phyloP scores from a whole-genome alignment of 441 rosid species.

The Adansonia gregorii region DNA sequence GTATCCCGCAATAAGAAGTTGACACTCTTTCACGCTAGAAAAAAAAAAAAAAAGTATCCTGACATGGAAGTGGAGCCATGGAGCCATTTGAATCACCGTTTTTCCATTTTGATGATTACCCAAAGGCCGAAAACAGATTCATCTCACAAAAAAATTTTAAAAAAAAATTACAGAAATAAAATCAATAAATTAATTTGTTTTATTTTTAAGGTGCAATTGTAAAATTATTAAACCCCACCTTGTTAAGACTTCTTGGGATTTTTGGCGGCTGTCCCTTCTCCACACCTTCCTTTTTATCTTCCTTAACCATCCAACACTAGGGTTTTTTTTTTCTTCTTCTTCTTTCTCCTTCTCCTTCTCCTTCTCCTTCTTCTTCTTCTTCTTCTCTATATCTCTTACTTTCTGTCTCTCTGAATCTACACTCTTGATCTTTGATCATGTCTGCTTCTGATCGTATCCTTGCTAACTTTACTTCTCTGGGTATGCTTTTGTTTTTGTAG shows the following conservation, averaged over 20 bases:
- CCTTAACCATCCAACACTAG: background rate
- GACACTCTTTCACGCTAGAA: no score
- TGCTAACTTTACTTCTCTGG: constrained; percentile 45
- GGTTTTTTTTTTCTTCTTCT: background rate
- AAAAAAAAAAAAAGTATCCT: background rate
- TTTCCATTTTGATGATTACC: background rate
- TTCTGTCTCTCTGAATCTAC: constrained; percentile 20
- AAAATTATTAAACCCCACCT: constrained; percentile 10
- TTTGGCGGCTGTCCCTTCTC: constrained; percentile 5
- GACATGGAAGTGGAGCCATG: background rate
- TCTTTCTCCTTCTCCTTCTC: constrained; percentile 2
- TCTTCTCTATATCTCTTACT: background rate
- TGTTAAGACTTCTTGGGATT: background rate
- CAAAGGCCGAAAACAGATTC: background rate
- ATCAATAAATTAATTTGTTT: no score
- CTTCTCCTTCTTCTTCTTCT: background rate
- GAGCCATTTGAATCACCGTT: constrained; percentile 8
- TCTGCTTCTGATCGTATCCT: constrained; percentile 58
- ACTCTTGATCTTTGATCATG: constrained; percentile 36
- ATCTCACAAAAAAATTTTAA: background rate
- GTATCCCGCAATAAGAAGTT: no score
- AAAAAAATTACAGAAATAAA: no score
- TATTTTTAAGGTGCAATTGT: no score
- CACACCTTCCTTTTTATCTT: background rate
- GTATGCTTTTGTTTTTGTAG: constrained; percentile 34